Percentiles rank a stretch among this genome's conserved stretches.
phyloP scores from a whole-genome alignment of 495 filamentous ascomycete species.

The Trichoderma gamsii region DNA sequence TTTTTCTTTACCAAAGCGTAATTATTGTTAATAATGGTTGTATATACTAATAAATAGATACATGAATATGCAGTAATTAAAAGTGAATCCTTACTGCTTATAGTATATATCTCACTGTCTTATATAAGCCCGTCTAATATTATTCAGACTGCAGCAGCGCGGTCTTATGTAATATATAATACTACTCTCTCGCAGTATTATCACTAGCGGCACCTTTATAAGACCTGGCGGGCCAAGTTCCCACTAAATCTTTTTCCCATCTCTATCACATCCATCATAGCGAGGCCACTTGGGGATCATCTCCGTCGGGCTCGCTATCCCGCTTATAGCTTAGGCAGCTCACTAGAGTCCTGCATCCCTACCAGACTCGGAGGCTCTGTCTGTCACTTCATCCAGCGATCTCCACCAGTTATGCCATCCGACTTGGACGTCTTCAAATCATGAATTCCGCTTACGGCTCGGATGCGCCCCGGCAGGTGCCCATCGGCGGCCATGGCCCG shows the following conservation, averaged over 20 bases:
- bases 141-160: neutral
- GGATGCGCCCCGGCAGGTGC: constrained; percentile 1
- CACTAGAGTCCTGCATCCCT: neutral
- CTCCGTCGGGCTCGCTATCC: neutral
- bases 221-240: neutral
- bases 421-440: neutral
- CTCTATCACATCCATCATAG: neutral
- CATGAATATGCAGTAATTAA: too few species aligned
- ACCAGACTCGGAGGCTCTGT: neutral
- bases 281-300: neutral
- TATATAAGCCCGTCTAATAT: neutral
- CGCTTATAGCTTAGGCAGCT: neutral
- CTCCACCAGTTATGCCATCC: neutral
- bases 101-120: neutral
- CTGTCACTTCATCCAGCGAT: neutral
- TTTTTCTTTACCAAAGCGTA: too few species aligned
- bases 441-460: constrained; percentile 9
- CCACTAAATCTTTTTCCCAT: constrained; percentile 1
- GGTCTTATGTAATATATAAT: neutral
- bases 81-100: too few species aligned
- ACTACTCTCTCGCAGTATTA: neutral
- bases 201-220: neutral
- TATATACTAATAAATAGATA: too few species aligned
- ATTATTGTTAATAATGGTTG: too few species aligned
- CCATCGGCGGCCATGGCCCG: neutral